Conservation (phyloP, 352 stramenopile genomes). For the Thraustochytrium sp. region DNA sequence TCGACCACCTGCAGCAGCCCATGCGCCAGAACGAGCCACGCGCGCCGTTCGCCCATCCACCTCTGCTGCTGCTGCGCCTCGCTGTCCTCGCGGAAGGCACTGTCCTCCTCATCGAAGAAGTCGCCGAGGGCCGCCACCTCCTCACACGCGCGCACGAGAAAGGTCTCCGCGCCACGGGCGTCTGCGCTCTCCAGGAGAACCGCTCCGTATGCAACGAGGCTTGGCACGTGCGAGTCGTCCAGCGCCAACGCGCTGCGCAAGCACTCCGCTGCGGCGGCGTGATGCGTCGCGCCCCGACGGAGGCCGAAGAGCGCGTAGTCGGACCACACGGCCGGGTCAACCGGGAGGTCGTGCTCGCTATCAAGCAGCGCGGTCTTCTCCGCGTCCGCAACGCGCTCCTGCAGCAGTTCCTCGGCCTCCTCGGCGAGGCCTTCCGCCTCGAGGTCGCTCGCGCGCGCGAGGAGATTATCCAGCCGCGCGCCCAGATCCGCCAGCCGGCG, state of each 20-base stretch:
- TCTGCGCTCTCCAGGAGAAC: neutral
- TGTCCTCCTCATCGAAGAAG: neutral
- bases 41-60: too few relatives aligned
- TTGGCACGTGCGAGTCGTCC: neutral
- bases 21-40: too few relatives aligned
- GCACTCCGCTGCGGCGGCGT: slow-evolving; percentile 6
- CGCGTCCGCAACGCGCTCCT: neutral
- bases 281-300: neutral
- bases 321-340: slow-evolving; percentile 12
- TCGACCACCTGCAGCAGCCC: neutral
- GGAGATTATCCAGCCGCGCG: neutral
- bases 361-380: neutral
- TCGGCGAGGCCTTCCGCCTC: neutral
- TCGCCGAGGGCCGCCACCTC: neutral
- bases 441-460: neutral
- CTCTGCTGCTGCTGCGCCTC: too few relatives aligned
- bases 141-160: neutral
- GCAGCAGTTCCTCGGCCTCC: neutral
- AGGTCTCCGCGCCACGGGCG: neutral
- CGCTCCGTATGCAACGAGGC: slow-evolving; percentile 3
- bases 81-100: neutral
- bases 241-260: slow-evolving; percentile 10
- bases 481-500: neutral
- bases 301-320: slow-evolving; percentile 1
- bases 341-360: neutral